Evolutionary conservation across 805 yeast genomes (phyloP).

Genomic region (Brettanomyces sp.): DNA sequence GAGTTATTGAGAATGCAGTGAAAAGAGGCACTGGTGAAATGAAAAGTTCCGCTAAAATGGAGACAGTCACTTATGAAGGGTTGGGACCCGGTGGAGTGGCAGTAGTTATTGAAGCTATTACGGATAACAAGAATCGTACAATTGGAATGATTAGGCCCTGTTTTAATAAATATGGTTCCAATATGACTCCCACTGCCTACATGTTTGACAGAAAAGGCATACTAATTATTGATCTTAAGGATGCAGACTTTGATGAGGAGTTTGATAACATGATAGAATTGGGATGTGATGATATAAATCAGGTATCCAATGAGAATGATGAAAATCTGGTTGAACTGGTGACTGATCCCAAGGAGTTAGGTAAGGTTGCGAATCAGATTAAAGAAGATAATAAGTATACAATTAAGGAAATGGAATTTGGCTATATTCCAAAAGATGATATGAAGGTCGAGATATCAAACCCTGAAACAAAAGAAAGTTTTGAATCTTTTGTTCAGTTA

Average conservation of each 20-base stretch:
- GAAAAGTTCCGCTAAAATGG: conserved; percentile 34
- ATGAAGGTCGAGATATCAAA: conserved; percentile 44
- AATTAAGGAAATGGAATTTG: conserved; percentile 64
- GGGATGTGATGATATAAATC: conserved; percentile 66
- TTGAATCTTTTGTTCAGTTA: conserved; percentile 46
- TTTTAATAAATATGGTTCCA: conserved; percentile 53
- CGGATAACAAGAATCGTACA: conserved; percentile 83
- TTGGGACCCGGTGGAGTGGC: conserved; percentile 91
- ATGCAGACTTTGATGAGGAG: conserved; percentile 43
- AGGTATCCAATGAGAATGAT: conserved; percentile 17
- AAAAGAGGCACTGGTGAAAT: conserved; percentile 73
- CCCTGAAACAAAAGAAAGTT: conserved; percentile 41
- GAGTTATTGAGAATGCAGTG: conserved; percentile 79
- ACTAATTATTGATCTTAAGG: conserved; percentile 40
- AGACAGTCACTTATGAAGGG: conserved; percentile 70
- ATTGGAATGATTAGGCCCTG: conserved; percentile 67
- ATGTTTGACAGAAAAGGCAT: conserved; percentile 75
- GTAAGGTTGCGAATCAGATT: conserved; percentile 48
- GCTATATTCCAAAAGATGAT: conserved; percentile 56
- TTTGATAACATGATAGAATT: conserved; percentile 69
- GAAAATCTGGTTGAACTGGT: conserved; percentile 34
- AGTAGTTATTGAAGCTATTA: conserved; percentile 72
- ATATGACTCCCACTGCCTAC: conserved; percentile 68
- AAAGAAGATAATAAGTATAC: conserved; percentile 46
- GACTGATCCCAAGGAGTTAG: conserved; percentile 58